These are phyloP conservation scores for Thozetella sp. DNA, from an alignment of 495 filamentous ascomycete species.

Conservation along the genomic window DNA sequence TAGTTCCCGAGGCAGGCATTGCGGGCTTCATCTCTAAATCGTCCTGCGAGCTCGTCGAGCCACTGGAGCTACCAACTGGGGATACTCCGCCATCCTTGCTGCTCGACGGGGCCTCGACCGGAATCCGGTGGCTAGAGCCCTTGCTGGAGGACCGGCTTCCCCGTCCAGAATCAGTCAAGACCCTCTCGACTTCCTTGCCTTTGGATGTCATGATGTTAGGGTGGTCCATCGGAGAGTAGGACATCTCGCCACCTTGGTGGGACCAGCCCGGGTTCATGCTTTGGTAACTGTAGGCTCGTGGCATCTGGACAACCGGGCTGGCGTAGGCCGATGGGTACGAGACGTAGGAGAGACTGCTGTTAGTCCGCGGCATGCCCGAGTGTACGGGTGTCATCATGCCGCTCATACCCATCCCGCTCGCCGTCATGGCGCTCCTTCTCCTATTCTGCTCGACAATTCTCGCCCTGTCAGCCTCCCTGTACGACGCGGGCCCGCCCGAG, in stretches of 20 bases:
- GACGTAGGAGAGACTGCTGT: conserved; percentile 41
- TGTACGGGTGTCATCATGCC: conserved; percentile 23
- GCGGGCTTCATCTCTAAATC: conserved; percentile 32
- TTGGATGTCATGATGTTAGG: conserved; percentile 13
- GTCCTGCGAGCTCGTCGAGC: conserved; percentile 33
- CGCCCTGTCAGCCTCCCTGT: conserved; percentile 39
- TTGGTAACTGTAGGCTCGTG: conserved; percentile 41
- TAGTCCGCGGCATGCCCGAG: conserved; percentile 35
- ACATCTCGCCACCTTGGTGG: conserved; percentile 15
- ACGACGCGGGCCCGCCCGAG: conserved; percentile 50
- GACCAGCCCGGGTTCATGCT: conserved; percentile 32
- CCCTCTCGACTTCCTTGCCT: conserved; percentile 32
- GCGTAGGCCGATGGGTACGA: conserved; percentile 40
- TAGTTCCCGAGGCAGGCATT: conserved; percentile 7
- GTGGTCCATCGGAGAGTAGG: conserved; percentile 17
- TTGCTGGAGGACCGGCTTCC: conserved; percentile 30
- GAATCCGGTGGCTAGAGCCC: conserved; percentile 12
- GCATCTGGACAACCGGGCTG: conserved; percentile 38
- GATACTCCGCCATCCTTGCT: conserved; percentile 10
- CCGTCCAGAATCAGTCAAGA: conserved; percentile 19
- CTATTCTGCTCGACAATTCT: conserved; percentile 44
- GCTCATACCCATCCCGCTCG: conserved; percentile 26
- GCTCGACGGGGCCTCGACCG: conserved; percentile 5
- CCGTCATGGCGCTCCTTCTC: conserved; percentile 39
- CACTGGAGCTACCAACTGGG: conserved; percentile 25